Percentiles rank a stretch among this genome's conserved stretches.
Evolutionary conservation across 1,139 yeast species (phyloP).

Genomic region (Candida frijolesensis): DNA sequence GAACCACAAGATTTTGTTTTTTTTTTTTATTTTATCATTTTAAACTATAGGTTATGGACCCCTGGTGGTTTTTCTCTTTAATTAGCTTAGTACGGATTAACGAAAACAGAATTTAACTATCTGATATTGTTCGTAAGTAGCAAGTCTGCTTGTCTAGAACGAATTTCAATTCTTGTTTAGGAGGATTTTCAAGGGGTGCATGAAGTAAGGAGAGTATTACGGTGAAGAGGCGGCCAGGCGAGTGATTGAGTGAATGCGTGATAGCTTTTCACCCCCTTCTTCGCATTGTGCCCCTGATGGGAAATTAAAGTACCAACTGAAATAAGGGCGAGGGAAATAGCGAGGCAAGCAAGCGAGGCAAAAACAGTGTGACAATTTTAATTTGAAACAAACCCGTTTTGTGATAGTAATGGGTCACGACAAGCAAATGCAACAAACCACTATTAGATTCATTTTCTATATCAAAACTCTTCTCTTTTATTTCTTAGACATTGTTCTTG

Average conservation of each 20-base stretch:
- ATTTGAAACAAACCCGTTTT: background rate
- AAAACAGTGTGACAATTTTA: background rate
- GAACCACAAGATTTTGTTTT: background rate
- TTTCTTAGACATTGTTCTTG: background rate
- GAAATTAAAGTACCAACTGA: background rate
- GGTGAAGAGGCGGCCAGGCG: background rate
- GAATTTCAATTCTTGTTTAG: background rate
- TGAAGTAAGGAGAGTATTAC: background rate
- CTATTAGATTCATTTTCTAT: background rate
- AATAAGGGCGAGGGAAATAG: background rate
- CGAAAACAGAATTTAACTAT: too few relatives aligned
- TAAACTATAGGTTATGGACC: background rate
- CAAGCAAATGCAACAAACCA: background rate
- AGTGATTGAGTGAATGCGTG: background rate
- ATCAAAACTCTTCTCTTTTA: background rate
- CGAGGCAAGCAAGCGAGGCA: background rate
- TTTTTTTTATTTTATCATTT: background rate
- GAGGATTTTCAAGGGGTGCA: conserved; percentile 1
- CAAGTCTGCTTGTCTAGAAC: background rate
- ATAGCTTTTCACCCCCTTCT: background rate
- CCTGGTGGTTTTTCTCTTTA: background rate
- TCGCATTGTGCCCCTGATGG: background rate
- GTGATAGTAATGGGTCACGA: background rate
- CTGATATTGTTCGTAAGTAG: too few relatives aligned
- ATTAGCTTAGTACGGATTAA: background rate